phyloP scores from a whole-genome alignment of 73 alveolate genomes.

The Halteria grandinella region DNA sequence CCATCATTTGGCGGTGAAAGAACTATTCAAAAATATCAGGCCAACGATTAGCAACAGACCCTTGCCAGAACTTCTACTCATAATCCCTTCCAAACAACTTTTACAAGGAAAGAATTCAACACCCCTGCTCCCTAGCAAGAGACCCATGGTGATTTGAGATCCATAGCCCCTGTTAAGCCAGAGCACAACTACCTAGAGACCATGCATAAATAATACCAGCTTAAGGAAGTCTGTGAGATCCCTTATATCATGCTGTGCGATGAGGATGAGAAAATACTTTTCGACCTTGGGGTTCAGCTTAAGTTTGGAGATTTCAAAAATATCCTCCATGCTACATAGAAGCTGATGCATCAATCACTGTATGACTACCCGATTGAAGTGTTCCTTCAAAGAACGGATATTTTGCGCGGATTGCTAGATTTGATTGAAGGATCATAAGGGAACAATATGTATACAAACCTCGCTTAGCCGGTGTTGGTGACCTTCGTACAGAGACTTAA shows the following conservation, averaged over 20 bases:
- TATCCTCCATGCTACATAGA: slow-evolving; percentile 22
- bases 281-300: slow-evolving; percentile 46
- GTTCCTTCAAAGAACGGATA: slow-evolving; percentile 50
- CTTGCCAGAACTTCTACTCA: no score
- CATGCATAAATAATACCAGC: slow-evolving; percentile 3
- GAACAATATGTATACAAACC: background rate
- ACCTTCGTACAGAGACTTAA: slow-evolving; percentile 36
- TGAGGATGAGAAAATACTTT: slow-evolving; percentile 47
- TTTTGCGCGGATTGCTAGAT: slow-evolving; percentile 15
- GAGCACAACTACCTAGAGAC: slow-evolving; percentile 21
- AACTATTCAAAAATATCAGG: no score
- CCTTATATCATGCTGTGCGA: slow-evolving; percentile 47
- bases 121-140: no score
- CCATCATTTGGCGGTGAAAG: slow-evolving; percentile 16
- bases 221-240: slow-evolving; percentile 51
- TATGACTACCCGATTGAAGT: slow-evolving; percentile 56
- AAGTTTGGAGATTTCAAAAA: slow-evolving; percentile 50
- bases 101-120: no score
- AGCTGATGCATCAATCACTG: background rate
- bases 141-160: no score
- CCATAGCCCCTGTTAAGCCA: background rate
- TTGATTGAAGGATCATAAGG: slow-evolving; percentile 34
- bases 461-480: slow-evolving; percentile 24
- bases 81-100: no score
- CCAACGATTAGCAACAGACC: no score